Evolutionary conservation across 495 filamentous ascomycete genomes (phyloP), one percentile per base, ranked within the genome.

Genomic region (Penicillium verhagenii): DNA sequence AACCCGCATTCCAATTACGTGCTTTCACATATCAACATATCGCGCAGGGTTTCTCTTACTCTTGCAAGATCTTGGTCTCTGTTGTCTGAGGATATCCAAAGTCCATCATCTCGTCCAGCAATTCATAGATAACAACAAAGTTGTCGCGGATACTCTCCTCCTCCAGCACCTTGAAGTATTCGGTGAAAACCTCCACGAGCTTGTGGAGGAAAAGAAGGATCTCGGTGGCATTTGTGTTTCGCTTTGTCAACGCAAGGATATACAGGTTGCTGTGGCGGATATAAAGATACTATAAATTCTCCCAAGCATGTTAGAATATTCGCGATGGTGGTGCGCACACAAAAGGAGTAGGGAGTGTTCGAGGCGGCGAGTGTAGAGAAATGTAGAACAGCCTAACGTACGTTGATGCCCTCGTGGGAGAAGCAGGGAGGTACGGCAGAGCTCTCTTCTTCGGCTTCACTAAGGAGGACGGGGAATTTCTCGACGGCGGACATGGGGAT

Each of bases 51-150:
- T 6, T 29, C 9, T 55, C 74, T 58, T 77, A 90, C 79, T 99
- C 95, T 77, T 97, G 95, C 56, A 99, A 78, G 68, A 99, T 99
- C 82, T 99, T 99, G 74, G 83, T 91, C 73, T 99, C 95, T 49
- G 95, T 99, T 19, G 95, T 99, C 73, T 99, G 95, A 16, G 95
- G 95, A 72, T 99, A 96, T 46, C 95, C 95, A 76, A 97, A 99
- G 72, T 99, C 95, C 95, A 99, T 99, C 95, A 99, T 99, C 77
- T 99, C 95, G 70, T 99, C 95, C 58, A 99, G 83, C 50, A 99
- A 75, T 74, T 99, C 95, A 79, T 99, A 99, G 65, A 99, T 99
- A 65, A 99, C 83, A 71, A 99, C 95, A 63, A 97, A 99, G 78
- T 99, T 99, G 76, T 99, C 95, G 52, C 95, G 88, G 68, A 99